Percentiles rank a stretch among this genome's conserved stretches.
Evolutionary conservation across 2,329 filamentous ascomycete genomes (phyloP).

Genomic region (Colletotrichum graminicola): DNA sequence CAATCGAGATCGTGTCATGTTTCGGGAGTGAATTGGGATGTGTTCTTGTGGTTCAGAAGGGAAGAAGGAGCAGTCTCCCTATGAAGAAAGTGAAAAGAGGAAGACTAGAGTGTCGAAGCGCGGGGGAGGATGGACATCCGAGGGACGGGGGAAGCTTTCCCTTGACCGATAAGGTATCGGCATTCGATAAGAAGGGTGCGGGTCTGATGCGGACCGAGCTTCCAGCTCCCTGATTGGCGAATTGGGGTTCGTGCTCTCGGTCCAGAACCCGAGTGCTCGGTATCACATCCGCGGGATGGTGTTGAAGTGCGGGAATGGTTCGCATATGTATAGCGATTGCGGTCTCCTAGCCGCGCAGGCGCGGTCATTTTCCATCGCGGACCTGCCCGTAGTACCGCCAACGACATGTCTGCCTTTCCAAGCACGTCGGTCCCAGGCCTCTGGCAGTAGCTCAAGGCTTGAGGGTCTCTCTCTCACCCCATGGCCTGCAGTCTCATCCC

Average conservation of each 20-base stretch:
- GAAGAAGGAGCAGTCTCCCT: neutral
- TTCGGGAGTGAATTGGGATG: conserved; percentile 9
- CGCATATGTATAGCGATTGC: neutral
- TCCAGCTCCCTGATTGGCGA: conserved; percentile 17
- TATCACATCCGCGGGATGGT: conserved; percentile 5
- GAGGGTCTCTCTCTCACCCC: neutral
- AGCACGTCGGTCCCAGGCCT: neutral
- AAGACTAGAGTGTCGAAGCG: conserved; percentile 9
- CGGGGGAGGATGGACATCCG: conserved; percentile 5
- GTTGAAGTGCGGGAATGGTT: conserved; percentile 3
- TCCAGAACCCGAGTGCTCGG: conserved; percentile 22
- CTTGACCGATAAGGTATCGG: conserved; percentile 19
- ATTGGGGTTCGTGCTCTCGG: neutral
- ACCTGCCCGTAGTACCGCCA: neutral
- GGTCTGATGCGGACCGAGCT: conserved; percentile 6
- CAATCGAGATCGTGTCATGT: conserved; percentile 33
- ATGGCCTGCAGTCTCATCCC: neutral
- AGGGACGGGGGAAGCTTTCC: conserved; percentile 13
- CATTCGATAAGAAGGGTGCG: conserved; percentile 21
- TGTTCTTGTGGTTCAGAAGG: conserved; percentile 2
- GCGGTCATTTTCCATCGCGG: neutral
- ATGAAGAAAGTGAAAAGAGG: neutral
- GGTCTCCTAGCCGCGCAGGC: conserved; percentile 5
- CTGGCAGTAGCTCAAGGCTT: neutral
- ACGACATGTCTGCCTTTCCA: neutral